These are phyloP conservation scores for Trichoderma sp. DNA, from an alignment of 2,329 filamentous ascomycete genomes.

Conservation along the genomic window DNA sequence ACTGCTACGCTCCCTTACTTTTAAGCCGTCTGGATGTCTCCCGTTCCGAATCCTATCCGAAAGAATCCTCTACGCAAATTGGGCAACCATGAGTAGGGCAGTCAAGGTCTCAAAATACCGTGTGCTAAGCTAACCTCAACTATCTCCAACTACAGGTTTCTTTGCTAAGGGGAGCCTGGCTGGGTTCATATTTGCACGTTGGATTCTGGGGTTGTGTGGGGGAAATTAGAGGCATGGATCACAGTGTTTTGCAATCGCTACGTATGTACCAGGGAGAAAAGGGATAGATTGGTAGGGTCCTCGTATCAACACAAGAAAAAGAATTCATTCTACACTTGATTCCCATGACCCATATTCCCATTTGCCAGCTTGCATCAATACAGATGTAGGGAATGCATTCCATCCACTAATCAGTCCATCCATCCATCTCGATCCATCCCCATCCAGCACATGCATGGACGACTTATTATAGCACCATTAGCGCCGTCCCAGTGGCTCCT, in stretches of 20 bases:
- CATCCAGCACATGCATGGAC: neutral
- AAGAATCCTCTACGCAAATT: neutral
- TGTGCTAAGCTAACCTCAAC: neutral
- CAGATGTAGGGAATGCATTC: neutral
- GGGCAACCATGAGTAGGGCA: neutral
- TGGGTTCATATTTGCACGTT: neutral
- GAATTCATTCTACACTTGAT: neutral
- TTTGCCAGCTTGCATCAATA: neutral
- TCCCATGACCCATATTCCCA: neutral
- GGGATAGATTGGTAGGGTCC: neutral
- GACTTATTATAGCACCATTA: neutral
- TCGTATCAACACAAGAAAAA: neutral
- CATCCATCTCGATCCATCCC: neutral
- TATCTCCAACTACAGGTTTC: neutral
- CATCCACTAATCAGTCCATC: neutral
- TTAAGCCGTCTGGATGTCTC: neutral
- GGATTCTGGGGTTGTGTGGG: neutral
- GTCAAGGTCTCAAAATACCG: neutral
- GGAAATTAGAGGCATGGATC: neutral
- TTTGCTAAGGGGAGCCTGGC: neutral
- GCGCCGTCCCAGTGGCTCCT: neutral
- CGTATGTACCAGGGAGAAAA: neutral
- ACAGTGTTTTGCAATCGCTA: neutral
- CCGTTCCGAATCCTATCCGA: too few relatives aligned
- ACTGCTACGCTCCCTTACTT: neutral